These are phyloP conservation scores for Trichoderma asperelloides DNA, from an alignment of 495 filamentous ascomycete genomes.

Conservation along the genomic window DNA sequence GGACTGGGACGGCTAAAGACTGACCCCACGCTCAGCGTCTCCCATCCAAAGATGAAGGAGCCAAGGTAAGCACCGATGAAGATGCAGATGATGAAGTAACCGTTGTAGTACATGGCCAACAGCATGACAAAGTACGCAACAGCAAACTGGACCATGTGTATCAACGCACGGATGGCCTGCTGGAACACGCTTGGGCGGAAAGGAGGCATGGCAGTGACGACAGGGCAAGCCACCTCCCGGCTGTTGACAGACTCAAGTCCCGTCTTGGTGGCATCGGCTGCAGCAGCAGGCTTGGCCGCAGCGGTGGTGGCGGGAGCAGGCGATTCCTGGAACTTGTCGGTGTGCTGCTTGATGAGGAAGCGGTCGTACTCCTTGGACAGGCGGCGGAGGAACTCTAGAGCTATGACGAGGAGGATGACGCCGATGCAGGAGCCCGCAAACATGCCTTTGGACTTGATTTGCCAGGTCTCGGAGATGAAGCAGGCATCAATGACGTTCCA, in stretches of 20 bases:
- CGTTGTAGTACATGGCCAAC: constrained; percentile 47
- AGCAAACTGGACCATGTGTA: constrained; percentile 44
- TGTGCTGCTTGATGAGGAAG: constrained; percentile 32
- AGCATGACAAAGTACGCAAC: constrained; percentile 50
- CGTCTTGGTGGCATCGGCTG: constrained; percentile 13
- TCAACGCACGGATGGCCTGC: constrained; percentile 37
- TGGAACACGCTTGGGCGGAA: constrained; percentile 39
- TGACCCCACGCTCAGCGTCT: not conserved
- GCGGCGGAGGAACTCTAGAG: constrained; percentile 43
- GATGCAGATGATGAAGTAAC: constrained; percentile 50
- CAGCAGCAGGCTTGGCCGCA: constrained; percentile 1
- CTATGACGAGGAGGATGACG: constrained; percentile 44
- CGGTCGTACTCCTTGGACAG: constrained; percentile 46
- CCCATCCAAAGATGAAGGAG: constrained; percentile 38
- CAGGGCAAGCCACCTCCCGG: not conserved
- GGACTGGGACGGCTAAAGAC: not conserved
- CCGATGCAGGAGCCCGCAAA: constrained; percentile 53
- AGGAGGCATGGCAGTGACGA: constrained; percentile 18
- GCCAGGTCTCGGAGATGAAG: constrained; percentile 41
- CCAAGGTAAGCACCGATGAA: constrained; percentile 43
- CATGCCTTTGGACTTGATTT: constrained; percentile 34
- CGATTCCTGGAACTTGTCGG: constrained; percentile 16
- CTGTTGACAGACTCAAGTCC: constrained; percentile 11
- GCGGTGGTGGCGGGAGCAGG: constrained; percentile 11
- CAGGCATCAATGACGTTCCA: constrained; percentile 47